Percentiles rank a stretch among this genome's conserved stretches.
Conservation (phyloP, 768 basidiomycete species). For the Scleroderma citrinum region DNA sequence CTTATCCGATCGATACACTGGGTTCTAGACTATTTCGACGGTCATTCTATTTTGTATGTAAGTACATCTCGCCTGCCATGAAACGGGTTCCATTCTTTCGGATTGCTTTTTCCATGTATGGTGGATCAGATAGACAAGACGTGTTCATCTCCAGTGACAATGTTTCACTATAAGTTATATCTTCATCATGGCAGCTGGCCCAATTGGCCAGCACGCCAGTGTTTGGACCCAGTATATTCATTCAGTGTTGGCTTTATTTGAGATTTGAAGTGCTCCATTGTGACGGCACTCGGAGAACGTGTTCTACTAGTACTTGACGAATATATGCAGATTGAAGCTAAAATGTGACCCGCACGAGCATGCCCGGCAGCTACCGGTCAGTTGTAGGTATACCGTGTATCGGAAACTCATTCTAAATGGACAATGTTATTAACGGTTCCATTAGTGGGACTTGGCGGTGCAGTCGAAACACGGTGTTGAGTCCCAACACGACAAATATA, state of each 20-base stretch:
- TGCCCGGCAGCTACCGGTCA: background rate
- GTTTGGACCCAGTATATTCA: background rate
- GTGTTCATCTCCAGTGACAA: background rate
- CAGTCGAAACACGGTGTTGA: conserved; percentile 14
- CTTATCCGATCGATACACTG: conserved; percentile 26
- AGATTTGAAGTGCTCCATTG: background rate
- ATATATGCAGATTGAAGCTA: background rate
- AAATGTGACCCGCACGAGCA: background rate
- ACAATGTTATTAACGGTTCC: conserved; percentile 19
- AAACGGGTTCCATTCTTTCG: background rate
- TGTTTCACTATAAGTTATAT: background rate
- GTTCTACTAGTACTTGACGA: background rate
- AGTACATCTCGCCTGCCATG: background rate
- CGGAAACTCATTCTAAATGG: conserved; percentile 18
- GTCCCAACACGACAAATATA: conserved; percentile 24
- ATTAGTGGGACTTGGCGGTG: conserved; percentile 15
- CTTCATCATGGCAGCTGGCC: no score
- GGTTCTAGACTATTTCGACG: conserved; percentile 1
- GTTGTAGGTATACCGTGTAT: conserved; percentile 4
- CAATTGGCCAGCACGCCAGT: background rate
- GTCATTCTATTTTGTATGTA: background rate
- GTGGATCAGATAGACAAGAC: no score
- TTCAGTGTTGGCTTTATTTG: background rate
- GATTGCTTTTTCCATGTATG: background rate
- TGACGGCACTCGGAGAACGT: background rate